Percentiles rank a stretch among this genome's conserved stretches.
Conservation (phyloP, 2,329 filamentous ascomycete genomes). For the Trichoderma lentiforme region DNA sequence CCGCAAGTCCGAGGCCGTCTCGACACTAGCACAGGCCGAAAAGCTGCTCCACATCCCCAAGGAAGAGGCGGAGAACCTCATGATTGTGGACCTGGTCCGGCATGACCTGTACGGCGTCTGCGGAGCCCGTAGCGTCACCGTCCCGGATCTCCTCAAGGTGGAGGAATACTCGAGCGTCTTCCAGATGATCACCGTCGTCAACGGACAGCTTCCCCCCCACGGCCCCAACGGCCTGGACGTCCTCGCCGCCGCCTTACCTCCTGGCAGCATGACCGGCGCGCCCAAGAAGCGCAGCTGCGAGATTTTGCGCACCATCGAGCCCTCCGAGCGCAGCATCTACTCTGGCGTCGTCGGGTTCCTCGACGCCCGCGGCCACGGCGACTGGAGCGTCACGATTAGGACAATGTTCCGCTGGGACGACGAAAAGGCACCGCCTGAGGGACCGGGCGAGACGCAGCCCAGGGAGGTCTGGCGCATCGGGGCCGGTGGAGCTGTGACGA, state of each 20-base stretch:
- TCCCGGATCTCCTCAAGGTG: constrained; percentile 76
- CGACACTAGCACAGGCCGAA: constrained; percentile 70
- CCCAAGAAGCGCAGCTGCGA: constrained; percentile 92
- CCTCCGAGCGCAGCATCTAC: constrained; percentile 68
- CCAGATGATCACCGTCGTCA: constrained; percentile 85
- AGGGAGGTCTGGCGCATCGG: constrained; percentile 75
- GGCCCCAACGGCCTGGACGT: constrained; percentile 65
- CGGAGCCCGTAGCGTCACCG: constrained; percentile 67
- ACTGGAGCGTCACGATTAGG: constrained; percentile 89
- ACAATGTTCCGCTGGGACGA: constrained; percentile 73
- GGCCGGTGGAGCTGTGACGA: constrained; percentile 86
- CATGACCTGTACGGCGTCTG: constrained; percentile 88
- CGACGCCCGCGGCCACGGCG: constrained; percentile 77
- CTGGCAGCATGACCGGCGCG: constrained; percentile 94
- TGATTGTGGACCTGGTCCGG: constrained; percentile 96
- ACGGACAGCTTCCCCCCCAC: constrained; percentile 55
- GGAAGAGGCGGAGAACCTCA: constrained; percentile 92
- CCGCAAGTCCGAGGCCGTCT: constrained; percentile 63
- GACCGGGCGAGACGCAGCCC: constrained; percentile 29
- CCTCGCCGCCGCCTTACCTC: constrained; percentile 73
- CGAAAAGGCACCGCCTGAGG: constrained; percentile 38
- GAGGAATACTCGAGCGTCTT: constrained; percentile 91
- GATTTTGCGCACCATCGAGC: constrained; percentile 69
- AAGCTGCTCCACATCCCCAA: constrained; percentile 74
- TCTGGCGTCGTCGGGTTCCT: constrained; percentile 88